Evolutionary conservation across 495 filamentous ascomycete genomes (phyloP).

Genomic region (Penicillium paradoxum): DNA sequence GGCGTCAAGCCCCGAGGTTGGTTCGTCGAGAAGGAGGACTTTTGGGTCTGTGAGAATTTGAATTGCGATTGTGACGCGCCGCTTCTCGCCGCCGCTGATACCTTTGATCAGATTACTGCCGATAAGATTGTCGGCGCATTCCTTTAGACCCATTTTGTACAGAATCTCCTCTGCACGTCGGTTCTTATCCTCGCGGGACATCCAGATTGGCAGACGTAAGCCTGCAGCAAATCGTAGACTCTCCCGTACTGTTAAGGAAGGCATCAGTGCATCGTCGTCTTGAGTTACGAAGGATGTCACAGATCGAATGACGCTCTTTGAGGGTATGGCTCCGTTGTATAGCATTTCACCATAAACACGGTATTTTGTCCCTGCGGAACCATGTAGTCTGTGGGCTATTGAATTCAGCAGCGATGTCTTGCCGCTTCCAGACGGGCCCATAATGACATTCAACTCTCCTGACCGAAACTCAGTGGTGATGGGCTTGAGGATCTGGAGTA

Average conservation of each 20-base stretch:
- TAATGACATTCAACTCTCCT: conserved; percentile 65
- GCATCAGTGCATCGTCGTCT: conserved; percentile 67
- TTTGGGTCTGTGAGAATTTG: conserved; percentile 70
- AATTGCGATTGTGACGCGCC: conserved; percentile 68
- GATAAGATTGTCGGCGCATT: conserved; percentile 70
- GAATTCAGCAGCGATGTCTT: conserved; percentile 68
- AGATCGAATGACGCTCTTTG: conserved; percentile 58
- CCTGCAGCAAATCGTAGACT: conserved; percentile 64
- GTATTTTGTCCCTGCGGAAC: conserved; percentile 51
- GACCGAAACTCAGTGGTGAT: conserved; percentile 58
- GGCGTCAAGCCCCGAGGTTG: conserved; percentile 70
- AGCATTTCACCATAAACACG: conserved; percentile 51
- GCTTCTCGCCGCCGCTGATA: conserved; percentile 73
- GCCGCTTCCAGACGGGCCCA: conserved; percentile 72
- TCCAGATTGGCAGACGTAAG: conserved; percentile 61
- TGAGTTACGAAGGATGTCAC: conserved; percentile 72
- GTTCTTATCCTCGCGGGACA: conserved; percentile 59
- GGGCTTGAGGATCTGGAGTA: conserved; percentile 56
- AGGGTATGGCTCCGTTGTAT: conserved; percentile 63
- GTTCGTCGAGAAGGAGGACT: conserved; percentile 67
- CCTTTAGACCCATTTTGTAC: conserved; percentile 68
- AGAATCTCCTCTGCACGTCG: conserved; percentile 64
- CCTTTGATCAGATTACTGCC: conserved; percentile 68
- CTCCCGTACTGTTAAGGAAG: conserved; percentile 69
- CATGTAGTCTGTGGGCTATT: conserved; percentile 59